Percentiles rank a stretch among this genome's conserved stretches.
phyloP scores from a whole-genome alignment of 2,329 filamentous ascomycete species.

The Zasmidium cellare region DNA sequence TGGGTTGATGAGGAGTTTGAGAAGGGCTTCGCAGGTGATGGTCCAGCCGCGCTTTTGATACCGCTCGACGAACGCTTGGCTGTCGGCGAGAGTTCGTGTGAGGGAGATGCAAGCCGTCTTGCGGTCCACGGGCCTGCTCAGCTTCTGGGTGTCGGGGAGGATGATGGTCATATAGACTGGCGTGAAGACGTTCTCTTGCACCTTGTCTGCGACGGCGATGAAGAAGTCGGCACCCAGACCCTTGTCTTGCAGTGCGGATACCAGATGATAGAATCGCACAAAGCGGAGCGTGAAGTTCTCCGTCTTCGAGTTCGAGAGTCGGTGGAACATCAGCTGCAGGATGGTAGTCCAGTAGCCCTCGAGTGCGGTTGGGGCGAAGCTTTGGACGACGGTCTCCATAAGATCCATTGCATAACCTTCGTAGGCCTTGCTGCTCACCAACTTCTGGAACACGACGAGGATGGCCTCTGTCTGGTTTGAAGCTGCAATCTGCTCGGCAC shows the following conservation, averaged over 20 bases:
- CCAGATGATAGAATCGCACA: constrained; percentile 89
- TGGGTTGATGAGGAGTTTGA: constrained; percentile 86
- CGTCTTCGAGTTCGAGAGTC: constrained; percentile 69
- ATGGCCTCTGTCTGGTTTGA: constrained; percentile 83
- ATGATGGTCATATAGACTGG: constrained; percentile 85
- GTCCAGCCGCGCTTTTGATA: constrained; percentile 79
- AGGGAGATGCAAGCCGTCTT: constrained; percentile 92
- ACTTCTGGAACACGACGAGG: constrained; percentile 92
- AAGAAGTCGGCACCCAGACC: constrained; percentile 94
- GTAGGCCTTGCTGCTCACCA: constrained; percentile 77
- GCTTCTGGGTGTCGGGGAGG: constrained; percentile 82
- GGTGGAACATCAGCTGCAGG: constrained; percentile 76
- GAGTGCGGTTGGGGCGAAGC: constrained; percentile 72
- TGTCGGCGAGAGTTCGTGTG: constrained; percentile 88
- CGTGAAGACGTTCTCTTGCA: constrained; percentile 77
- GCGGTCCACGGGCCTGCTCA: constrained; percentile 83
- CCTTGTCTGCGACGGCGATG: constrained; percentile 75
- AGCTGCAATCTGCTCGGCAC: constrained; percentile 68
- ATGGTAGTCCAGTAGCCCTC: constrained; percentile 78
- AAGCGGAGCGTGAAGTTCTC: constrained; percentile 86
- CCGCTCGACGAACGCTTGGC: constrained; percentile 74
- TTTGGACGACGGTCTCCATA: constrained; percentile 74
- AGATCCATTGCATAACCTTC: constrained; percentile 88
- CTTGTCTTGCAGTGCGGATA: constrained; percentile 74
- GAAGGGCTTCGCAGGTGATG: constrained; percentile 82